Evolutionary conservation across 2,329 filamentous ascomycete genomes (phyloP).

Genomic region (Zasmidium citrigriseum): DNA sequence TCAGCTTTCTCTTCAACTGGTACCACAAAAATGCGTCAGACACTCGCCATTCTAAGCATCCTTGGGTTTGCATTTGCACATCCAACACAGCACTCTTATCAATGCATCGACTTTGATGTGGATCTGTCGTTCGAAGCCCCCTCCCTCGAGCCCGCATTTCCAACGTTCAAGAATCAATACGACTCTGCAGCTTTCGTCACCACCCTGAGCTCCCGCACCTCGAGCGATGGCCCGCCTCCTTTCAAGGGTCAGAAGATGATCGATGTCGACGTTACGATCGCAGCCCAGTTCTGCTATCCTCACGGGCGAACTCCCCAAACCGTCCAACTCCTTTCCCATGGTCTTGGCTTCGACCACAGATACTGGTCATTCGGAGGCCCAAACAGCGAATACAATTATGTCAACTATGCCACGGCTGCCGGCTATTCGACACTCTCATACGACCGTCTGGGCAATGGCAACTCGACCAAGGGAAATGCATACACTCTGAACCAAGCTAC

Average conservation of each 20-base stretch:
- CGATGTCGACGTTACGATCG: constrained; percentile 17
- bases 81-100: not conserved
- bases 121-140: constrained; percentile 12
- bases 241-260: constrained; percentile 10
- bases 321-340: constrained; percentile 23
- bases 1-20: not conserved
- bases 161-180: constrained; percentile 18
- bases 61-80: not conserved
- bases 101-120: constrained; percentile 13
- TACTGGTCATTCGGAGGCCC: constrained; percentile 22
- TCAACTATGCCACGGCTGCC: constrained; percentile 14
- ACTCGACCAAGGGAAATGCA: constrained; percentile 14
- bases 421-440: constrained; percentile 23
- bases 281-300: constrained; percentile 20
- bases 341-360: constrained; percentile 23
- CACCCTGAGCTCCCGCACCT: constrained; percentile 8
- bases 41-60: not conserved
- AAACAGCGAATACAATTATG: constrained; percentile 21
- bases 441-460: constrained; percentile 23
- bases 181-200: constrained; percentile 16
- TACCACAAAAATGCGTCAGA: not conserved
- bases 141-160: constrained; percentile 12
- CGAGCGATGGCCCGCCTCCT: constrained; percentile 4
- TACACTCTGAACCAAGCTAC: constrained; percentile 19
- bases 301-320: not conserved